These are phyloP conservation scores for Macadamia tetraphylla DNA, from an alignment of 164 flowering plant genomes.

Conservation along the genomic window DNA sequence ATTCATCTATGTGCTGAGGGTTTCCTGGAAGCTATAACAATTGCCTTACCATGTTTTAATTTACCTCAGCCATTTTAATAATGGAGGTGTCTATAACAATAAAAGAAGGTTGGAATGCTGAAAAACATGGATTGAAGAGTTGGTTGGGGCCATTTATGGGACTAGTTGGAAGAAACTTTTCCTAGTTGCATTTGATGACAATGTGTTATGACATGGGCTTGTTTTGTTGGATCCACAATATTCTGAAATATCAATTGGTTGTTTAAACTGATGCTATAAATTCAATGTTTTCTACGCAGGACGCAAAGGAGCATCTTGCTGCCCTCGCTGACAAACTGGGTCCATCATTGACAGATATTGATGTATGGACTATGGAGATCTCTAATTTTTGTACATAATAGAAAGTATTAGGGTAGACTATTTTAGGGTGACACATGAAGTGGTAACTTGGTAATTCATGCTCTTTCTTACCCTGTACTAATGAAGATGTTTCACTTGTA, in stretches of 20 bases:
- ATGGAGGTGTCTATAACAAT: too few relatives aligned
- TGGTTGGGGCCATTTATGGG: too few relatives aligned
- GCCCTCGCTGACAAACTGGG: conserved; percentile 95
- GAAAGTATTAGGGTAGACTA: background rate
- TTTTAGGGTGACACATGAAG: background rate
- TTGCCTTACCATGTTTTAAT: too few relatives aligned
- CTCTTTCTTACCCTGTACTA: conserved; percentile 8
- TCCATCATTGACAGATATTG: conserved; percentile 69
- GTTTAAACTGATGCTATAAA: conserved; percentile 10
- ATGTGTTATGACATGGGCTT: too few relatives aligned
- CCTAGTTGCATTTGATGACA: too few relatives aligned
- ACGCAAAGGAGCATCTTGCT: conserved; percentile 95
- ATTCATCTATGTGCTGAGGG: too few relatives aligned
- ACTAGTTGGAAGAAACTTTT: too few relatives aligned
- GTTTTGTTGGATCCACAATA: too few relatives aligned
- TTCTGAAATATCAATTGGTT: background rate
- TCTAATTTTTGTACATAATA: background rate
- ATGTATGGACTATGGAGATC: conserved; percentile 74
- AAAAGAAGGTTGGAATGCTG: too few relatives aligned
- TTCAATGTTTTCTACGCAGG: conserved; percentile 40
- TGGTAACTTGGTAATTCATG: background rate
- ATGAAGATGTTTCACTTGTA: conserved; percentile 31
- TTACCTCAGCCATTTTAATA: too few relatives aligned
- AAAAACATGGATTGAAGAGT: too few relatives aligned
- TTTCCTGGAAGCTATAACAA: too few relatives aligned